These are phyloP conservation scores for Bocquillonia castaneifolia DNA, from an alignment of 441 rosid species.

Conservation along the genomic window DNA sequence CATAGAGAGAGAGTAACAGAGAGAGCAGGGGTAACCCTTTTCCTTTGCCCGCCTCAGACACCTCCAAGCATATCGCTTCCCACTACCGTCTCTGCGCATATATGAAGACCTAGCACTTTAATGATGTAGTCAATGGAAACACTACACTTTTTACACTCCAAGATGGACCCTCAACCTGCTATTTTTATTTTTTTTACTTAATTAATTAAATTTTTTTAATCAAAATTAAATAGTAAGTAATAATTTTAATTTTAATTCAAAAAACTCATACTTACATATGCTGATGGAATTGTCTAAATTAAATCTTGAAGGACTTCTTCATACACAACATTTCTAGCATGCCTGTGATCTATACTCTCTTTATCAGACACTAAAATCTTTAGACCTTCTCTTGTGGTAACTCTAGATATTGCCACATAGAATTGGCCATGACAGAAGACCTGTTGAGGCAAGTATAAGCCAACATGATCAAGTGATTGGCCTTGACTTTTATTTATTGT, in stretches of 20 bases:
- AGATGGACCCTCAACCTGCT: too few species aligned
- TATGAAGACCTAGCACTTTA: slow-evolving; percentile 82
- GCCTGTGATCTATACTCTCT: background rate
- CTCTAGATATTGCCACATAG: background rate
- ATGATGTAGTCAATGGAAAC: slow-evolving; percentile 74
- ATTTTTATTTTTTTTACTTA: too few species aligned
- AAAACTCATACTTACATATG: too few species aligned
- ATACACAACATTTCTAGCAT: too few species aligned
- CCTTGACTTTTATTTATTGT: slow-evolving; percentile 8
- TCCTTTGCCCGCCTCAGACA: slow-evolving; percentile 91
- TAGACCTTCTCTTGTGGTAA: background rate
- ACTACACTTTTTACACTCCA: slow-evolving; percentile 69
- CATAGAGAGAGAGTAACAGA: slow-evolving; percentile 20
- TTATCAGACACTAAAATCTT: background rate
- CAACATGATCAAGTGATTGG: background rate
- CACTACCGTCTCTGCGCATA: slow-evolving; percentile 79
- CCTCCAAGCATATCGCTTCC: slow-evolving; percentile 95
- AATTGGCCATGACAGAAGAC: background rate
- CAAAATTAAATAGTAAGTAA: too few species aligned
- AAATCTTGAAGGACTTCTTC: too few species aligned
- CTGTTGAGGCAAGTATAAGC: background rate
- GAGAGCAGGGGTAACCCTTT: slow-evolving; percentile 87
- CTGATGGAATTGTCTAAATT: too few species aligned
- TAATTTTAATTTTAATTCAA: too few species aligned
- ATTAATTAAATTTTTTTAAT: too few species aligned